Percentiles rank a stretch among this genome's conserved stretches.
Evolutionary conservation across 169 alveolate species (phyloP).

Genomic region (Plasmodium fragile): DNA sequence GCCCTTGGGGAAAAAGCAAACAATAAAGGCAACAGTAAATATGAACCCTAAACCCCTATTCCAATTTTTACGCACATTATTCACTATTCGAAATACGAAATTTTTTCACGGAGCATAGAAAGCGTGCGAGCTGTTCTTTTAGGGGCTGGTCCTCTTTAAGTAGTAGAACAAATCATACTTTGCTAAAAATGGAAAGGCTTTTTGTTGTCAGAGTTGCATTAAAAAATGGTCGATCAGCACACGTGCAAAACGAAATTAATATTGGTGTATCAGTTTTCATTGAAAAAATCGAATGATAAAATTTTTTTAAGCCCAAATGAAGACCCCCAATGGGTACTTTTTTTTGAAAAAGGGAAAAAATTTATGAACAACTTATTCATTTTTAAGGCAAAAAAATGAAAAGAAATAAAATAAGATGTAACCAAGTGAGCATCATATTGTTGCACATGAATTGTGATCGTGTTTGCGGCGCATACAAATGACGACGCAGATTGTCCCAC

Average conservation of each 20-base stretch:
- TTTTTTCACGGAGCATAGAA: neutral
- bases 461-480: neutral
- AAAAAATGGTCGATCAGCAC: neutral
- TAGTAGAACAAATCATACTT: neutral
- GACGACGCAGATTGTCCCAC: neutral
- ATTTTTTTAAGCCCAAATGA: neutral
- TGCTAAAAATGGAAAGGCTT: neutral
- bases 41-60: neutral
- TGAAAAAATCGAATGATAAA: neutral
- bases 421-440: neutral
- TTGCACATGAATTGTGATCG: neutral
- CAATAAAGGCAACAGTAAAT: neutral
- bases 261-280: neutral
- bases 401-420: neutral
- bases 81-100: neutral
- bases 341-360: neutral
- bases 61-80: neutral
- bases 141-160: neutral
- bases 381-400: neutral
- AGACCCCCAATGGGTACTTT: neutral
- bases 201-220: neutral
- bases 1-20: neutral
- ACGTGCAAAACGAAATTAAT: neutral
- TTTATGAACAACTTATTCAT: neutral
- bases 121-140: neutral